phyloP scores from a whole-genome alignment of 495 filamentous ascomycete genomes.

The Mytilinidion resinicola region DNA sequence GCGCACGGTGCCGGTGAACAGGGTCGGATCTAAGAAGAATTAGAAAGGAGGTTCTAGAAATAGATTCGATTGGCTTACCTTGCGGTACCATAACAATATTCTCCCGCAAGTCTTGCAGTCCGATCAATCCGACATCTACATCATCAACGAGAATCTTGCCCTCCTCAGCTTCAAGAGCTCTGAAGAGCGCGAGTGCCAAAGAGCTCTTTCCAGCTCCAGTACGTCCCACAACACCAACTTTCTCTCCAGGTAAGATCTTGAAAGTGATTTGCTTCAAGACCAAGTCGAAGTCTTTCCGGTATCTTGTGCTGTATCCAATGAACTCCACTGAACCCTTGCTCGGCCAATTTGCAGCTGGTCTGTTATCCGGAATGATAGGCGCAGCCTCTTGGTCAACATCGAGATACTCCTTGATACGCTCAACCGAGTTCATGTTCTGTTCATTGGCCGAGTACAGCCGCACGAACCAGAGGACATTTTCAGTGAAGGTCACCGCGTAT shows the following conservation, averaged over 20 bases:
- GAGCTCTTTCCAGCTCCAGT: slow-evolving; percentile 98
- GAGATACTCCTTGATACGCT: slow-evolving; percentile 93
- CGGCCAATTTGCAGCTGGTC: slow-evolving; percentile 77
- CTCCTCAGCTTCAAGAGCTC: slow-evolving; percentile 86
- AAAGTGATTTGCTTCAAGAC: slow-evolving; percentile 82
- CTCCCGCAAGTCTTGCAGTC: slow-evolving; percentile 84
- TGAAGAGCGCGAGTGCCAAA: slow-evolving; percentile 89
- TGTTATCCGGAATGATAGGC: slow-evolving; percentile 68
- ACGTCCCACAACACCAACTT: slow-evolving; percentile 92
- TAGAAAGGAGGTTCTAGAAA: slow-evolving; percentile 5
- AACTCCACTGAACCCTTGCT: slow-evolving; percentile 82
- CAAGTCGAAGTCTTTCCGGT: slow-evolving; percentile 77
- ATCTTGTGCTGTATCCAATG: slow-evolving; percentile 78
- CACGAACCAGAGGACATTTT: slow-evolving; percentile 95
- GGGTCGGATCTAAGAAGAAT: slow-evolving; percentile 62
- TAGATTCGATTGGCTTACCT: slow-evolving; percentile 27
- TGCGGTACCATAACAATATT: slow-evolving; percentile 97
- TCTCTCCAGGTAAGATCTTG: slow-evolving; percentile 78
- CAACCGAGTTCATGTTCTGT: slow-evolving; percentile 99
- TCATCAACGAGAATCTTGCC: slow-evolving; percentile 89
- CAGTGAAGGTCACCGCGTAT: slow-evolving; percentile 97
- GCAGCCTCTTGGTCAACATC: slow-evolving; percentile 92
- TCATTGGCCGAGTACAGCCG: slow-evolving; percentile 93
- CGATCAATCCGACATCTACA: slow-evolving; percentile 81
- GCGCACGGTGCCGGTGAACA: slow-evolving; percentile 93